phyloP scores from a whole-genome alignment of 805 yeast genomes.

The Naumovozyma castellii region DNA sequence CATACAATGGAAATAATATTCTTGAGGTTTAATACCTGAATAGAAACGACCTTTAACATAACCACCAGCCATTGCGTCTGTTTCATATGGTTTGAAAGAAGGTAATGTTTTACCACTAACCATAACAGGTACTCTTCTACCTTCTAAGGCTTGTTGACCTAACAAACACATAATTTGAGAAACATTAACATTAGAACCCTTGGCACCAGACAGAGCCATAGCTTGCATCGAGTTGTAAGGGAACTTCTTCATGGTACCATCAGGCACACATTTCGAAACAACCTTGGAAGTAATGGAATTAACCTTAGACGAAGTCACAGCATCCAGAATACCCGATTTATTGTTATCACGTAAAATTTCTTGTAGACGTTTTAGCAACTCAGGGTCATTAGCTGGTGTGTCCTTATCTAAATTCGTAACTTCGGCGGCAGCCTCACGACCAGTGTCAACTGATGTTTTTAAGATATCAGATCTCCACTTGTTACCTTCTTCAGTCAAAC shows the following conservation, averaged over 20 bases:
- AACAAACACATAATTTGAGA: conserved; percentile 98
- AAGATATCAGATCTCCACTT: conserved; percentile 78
- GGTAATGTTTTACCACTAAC: conserved; percentile 96
- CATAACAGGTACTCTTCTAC: conserved; percentile 99
- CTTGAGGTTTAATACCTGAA: conserved; percentile 96
- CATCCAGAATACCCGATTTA: conserved; percentile 89
- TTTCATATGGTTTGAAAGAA: conserved; percentile 91
- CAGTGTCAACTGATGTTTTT: conserved; percentile 66
- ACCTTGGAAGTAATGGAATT: conserved; percentile 90
- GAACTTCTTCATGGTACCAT: conserved; percentile 88
- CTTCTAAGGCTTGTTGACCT: conserved; percentile 98
- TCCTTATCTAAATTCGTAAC: conserved; percentile 70
- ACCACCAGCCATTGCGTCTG: conserved; percentile 98
- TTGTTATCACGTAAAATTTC: conserved; percentile 90
- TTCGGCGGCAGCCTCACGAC: conserved; percentile 88
- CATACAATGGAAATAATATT: conserved; percentile 99
- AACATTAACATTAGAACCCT: conserved; percentile 96
- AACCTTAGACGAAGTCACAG: conserved; percentile 88
- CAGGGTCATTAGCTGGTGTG: conserved; percentile 49
- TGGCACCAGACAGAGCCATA: conserved; percentile 98
- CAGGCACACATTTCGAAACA: conserved; percentile 90
- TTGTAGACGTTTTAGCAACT: conserved; percentile 78
- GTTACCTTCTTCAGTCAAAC: conserved; percentile 87
- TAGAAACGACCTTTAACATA: conserved; percentile 94
- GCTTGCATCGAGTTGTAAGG: conserved; percentile 97